phyloP scores from a whole-genome alignment of 805 yeast genomes.

The Kluyveromyces aestuarii region DNA sequence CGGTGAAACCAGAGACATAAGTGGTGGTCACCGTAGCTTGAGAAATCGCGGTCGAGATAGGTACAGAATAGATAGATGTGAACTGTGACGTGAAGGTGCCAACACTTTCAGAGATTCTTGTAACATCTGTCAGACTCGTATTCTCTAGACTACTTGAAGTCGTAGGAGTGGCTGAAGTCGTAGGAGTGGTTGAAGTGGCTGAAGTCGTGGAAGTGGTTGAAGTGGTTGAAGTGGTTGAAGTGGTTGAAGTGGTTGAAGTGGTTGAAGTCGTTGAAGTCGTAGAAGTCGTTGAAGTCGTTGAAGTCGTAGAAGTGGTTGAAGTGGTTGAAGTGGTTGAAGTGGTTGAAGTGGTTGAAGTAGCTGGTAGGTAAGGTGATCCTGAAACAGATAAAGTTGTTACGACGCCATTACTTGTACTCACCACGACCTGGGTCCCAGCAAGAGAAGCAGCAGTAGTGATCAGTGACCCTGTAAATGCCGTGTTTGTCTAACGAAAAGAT shows the following conservation, averaged over 20 bases:
- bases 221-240: neutral
- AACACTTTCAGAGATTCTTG: no score
- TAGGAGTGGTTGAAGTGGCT: neutral
- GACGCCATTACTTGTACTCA: constrained; percentile 2
- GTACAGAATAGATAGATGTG: neutral
- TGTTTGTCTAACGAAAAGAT: constrained; percentile 4
- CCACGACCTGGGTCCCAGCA: constrained; percentile 4
- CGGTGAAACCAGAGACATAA: neutral
- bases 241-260: neutral
- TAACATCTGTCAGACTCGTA: neutral
- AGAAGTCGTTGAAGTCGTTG: neutral
- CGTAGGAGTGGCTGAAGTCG: neutral
- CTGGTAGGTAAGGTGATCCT: neutral
- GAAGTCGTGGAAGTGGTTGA: neutral
- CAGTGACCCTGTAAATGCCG: constrained; percentile 4
- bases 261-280: constrained; percentile 1
- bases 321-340: neutral
- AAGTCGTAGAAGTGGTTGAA: neutral
- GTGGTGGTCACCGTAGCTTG: neutral
- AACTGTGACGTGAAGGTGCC: neutral
- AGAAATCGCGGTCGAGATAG: neutral
- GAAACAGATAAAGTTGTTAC: neutral
- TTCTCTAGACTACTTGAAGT: neutral
- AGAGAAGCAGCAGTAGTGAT: constrained; percentile 5
- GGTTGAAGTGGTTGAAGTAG: neutral